Evolutionary conservation across 164 flowering plant species (phyloP), one percentile per base, ranked within the genome.

Genomic region (Litsea cubeba): DNA sequence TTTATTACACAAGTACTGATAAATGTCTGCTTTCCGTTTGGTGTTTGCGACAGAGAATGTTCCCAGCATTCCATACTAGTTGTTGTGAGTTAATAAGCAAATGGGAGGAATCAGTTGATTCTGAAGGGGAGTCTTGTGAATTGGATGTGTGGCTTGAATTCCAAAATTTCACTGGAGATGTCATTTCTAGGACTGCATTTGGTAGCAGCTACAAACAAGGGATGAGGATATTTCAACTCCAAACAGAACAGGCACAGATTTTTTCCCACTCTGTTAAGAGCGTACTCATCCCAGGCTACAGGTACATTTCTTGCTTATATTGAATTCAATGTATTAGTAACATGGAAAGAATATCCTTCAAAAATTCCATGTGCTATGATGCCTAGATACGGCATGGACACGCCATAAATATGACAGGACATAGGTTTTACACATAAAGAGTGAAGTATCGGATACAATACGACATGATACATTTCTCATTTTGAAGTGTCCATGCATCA

Each of bases 131-230:
- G 65, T 60, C 66, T 25, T 35, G 54, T 63, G 84, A 83, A 73
- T 26, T 81, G 40, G 84, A 83, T 63, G 78, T 81, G 68, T 78
- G 75, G 77, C 72, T 76, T 22, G 73, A 74, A 49, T 50, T 83
- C 62, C 78, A 79, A 26, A 69, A 62, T 26, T 17, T 83, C 66
- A 73, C 86, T 0, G 72, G 70, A 5, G 86, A 83, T 51, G 80
- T 74, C 4, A 79, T 82, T 46, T 80, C 85, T 12, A 60, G 83
- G 20, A 72, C 81, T 1, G 79, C 81, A 64, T 82, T 82, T 70
- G 86, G 84, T 11, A 79, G 84, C 74, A 77, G 68, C 72, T 76
- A 65, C 22, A 76, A 81, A 60, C 81, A 83, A 69, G 86, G 86
- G 14, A 77, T 50, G 72, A 65, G 35, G 66, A 72, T 83, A 22